These are phyloP conservation scores for Aotearoamyces nothofagi DNA, from an alignment of 2,329 filamentous ascomycete genomes.

Conservation along the genomic window DNA sequence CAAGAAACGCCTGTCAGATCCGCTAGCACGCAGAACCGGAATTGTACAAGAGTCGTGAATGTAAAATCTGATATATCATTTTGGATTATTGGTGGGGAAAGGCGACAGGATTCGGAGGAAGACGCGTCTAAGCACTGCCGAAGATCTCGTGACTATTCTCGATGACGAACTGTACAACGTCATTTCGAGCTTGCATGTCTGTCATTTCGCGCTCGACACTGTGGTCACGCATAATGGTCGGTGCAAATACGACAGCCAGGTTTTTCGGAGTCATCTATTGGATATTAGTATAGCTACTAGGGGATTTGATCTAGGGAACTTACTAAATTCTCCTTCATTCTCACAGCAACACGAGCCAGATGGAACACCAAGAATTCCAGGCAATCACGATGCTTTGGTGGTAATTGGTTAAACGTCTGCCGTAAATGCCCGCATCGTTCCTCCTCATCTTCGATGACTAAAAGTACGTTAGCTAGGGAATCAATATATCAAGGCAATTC, in stretches of 20 bases:
- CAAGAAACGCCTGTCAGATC: too few species aligned
- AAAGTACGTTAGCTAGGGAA: constrained; percentile 14
- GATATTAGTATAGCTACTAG: constrained; percentile 12
- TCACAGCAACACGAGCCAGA: constrained; percentile 68
- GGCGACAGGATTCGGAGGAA: too few species aligned
- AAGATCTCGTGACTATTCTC: constrained; percentile 82
- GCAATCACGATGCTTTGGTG: constrained; percentile 71
- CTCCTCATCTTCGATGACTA: constrained; percentile 47
- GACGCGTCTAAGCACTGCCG: constrained; percentile 10
- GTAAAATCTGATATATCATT: too few species aligned
- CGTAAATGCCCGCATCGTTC: constrained; percentile 60
- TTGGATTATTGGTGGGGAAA: too few species aligned
- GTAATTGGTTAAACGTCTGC: constrained; percentile 62
- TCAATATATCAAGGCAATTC: background rate
- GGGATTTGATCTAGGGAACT: constrained; percentile 16
- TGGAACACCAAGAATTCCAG: constrained; percentile 93
- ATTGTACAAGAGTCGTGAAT: too few species aligned
- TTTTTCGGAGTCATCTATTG: constrained; percentile 87
- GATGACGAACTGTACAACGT: constrained; percentile 82
- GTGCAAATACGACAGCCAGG: constrained; percentile 90
- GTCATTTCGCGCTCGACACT: constrained; percentile 90
- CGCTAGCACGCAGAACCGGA: too few species aligned
- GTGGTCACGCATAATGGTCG: constrained; percentile 87
- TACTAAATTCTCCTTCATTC: constrained; percentile 74
- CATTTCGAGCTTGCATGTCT: constrained; percentile 87